Evolutionary conservation across 78 protist genomes (phyloP).

Genomic region (Creolimax fragrantissima): DNA sequence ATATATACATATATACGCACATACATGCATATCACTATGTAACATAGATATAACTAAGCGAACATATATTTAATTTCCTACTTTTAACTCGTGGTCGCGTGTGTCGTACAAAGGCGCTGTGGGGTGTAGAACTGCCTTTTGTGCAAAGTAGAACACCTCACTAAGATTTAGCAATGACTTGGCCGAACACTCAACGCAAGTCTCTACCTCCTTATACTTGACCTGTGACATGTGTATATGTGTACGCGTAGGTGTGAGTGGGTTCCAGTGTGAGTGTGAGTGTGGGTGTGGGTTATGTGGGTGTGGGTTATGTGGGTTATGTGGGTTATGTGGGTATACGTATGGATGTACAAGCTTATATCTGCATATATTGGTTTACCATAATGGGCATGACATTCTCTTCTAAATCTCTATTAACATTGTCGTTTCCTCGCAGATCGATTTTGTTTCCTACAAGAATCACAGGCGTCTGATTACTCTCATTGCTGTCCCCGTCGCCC

Average conservation of each 20-base stretch:
- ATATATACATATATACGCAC: neutral
- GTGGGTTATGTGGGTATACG: no score
- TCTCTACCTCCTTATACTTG: slow-evolving; percentile 1
- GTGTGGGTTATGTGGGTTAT: no score
- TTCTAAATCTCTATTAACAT: neutral
- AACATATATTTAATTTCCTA: neutral
- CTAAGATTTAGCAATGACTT: neutral
- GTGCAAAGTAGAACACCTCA: slow-evolving; percentile 23
- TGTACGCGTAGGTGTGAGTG: no score
- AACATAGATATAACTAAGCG: neutral
- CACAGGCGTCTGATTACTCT: neutral
- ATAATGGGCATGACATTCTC: neutral
- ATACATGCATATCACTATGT: neutral
- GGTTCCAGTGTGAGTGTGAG: no score
- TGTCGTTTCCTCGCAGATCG: neutral
- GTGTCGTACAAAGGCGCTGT: slow-evolving; percentile 14
- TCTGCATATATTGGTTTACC: neutral
- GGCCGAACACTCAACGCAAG: slow-evolving; percentile 13
- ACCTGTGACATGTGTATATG: no score
- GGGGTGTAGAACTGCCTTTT: slow-evolving; percentile 27
- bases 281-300: no score
- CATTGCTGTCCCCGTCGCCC: neutral
- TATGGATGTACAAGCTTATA: neutral
- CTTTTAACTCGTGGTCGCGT: neutral
- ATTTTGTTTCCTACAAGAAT: slow-evolving; percentile 21